A percentile compares a stretch with the other conserved stretches of the same genome.
Evolutionary conservation across 805 yeast genomes (phyloP).

Genomic region (Cyberlindnera mrakii): DNA sequence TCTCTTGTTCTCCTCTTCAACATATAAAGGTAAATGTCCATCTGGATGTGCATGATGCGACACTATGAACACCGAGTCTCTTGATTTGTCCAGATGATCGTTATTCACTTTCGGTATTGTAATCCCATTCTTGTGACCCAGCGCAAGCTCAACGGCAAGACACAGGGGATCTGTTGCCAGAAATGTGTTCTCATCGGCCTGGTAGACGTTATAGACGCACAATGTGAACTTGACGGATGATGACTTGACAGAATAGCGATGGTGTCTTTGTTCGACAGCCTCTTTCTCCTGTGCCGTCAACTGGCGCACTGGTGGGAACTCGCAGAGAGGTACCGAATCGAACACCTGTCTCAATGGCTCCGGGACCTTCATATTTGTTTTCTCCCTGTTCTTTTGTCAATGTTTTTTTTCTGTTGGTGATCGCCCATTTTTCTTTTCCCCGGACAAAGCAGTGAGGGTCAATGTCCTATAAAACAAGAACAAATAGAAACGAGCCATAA

Average conservation of each 20-base stretch:
- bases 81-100: conserved; percentile 9
- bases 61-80: conserved; percentile 35
- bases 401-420: too few species aligned
- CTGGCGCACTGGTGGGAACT: conserved; percentile 32
- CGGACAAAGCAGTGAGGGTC: background rate
- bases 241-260: conserved; percentile 15
- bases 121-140: conserved; percentile 39
- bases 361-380: conserved; percentile 27
- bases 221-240: conserved; percentile 35
- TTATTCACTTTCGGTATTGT: conserved; percentile 32
- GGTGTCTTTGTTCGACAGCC: conserved; percentile 22
- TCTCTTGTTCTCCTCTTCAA: conserved; percentile 38
- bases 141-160: conserved; percentile 37
- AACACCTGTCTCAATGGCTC: conserved; percentile 37
- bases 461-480: background rate
- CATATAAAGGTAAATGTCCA: conserved; percentile 46
- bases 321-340: conserved; percentile 44
- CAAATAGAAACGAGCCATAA: background rate
- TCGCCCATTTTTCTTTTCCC: too few species aligned
- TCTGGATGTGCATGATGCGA: conserved; percentile 45
- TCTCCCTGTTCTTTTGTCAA: background rate
- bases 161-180: conserved; percentile 59
- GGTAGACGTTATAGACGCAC: conserved; percentile 46
- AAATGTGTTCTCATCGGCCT: conserved; percentile 23
- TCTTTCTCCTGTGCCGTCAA: conserved; percentile 23